These are phyloP conservation scores for Dissophora globulifera DNA, from an alignment of 192 early-diverging fungal genomes.

Conservation along the genomic window DNA sequence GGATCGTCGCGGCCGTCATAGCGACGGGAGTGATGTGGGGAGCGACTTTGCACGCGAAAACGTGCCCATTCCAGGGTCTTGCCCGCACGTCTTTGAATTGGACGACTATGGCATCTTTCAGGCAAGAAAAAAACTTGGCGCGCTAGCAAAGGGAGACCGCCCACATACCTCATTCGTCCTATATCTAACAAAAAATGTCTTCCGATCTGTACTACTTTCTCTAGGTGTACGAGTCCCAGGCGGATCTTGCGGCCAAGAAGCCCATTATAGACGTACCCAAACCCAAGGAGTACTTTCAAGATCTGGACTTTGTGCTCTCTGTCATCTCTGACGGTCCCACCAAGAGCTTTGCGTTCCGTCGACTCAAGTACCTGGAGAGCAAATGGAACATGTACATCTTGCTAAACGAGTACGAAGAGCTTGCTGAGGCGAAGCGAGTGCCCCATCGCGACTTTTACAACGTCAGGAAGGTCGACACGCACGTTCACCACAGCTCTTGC, in stretches of 20 bases:
- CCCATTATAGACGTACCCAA: slow-evolving; percentile 68
- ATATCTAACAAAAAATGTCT: too few relatives aligned
- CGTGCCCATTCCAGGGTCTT: slow-evolving; percentile 51
- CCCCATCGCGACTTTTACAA: slow-evolving; percentile 98
- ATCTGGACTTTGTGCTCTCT: slow-evolving; percentile 82
- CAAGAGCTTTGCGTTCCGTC: slow-evolving; percentile 91
- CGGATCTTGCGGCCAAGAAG: slow-evolving; percentile 20
- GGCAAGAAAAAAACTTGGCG: too few relatives aligned
- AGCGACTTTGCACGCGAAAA: slow-evolving; percentile 57
- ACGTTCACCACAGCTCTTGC: slow-evolving; percentile 92
- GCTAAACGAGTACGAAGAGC: slow-evolving; percentile 94
- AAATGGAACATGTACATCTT: slow-evolving; percentile 95
- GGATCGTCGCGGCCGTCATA: slow-evolving; percentile 26
- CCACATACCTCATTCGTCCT: too few relatives aligned
- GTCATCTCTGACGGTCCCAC: slow-evolving; percentile 89
- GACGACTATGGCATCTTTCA: slow-evolving; percentile 71
- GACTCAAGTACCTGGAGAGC: slow-evolving; percentile 89
- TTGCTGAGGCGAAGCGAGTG: slow-evolving; percentile 89
- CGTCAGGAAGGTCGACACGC: slow-evolving; percentile 97
- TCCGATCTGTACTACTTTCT: too few relatives aligned
- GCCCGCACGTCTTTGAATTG: slow-evolving; percentile 59
- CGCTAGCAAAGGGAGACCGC: too few relatives aligned
- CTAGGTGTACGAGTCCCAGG: slow-evolving; percentile 22
- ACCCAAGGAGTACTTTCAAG: slow-evolving; percentile 86
- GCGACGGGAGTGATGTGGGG: slow-evolving; percentile 52